Conservation (phyloP, 2,329 filamentous ascomycete genomes). For the Scorias spongiosa region DNA sequence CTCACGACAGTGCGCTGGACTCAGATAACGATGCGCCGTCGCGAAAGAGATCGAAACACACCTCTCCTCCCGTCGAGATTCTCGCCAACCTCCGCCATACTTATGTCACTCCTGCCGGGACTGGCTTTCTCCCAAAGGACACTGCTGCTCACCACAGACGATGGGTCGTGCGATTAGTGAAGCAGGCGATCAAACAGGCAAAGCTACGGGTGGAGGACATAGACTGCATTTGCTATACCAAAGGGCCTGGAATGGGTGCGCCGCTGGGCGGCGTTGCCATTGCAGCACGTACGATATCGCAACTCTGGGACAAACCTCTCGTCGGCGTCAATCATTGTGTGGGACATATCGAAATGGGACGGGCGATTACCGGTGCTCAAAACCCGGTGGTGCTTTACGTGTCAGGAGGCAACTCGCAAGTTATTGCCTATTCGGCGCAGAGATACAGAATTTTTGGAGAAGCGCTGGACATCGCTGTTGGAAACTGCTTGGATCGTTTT, state of each 20-base stretch:
- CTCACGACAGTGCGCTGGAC: slow-evolving; percentile 19
- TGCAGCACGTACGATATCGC: slow-evolving; percentile 62
- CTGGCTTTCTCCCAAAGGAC: slow-evolving; percentile 92
- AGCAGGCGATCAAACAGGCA: slow-evolving; percentile 60
- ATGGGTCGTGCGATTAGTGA: slow-evolving; percentile 71
- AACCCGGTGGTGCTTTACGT: slow-evolving; percentile 96
- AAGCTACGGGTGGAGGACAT: slow-evolving; percentile 48
- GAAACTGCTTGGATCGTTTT: slow-evolving; percentile 93
- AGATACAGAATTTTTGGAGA: slow-evolving; percentile 97
- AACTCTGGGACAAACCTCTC: slow-evolving; percentile 78
- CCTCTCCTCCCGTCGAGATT: slow-evolving; percentile 42
- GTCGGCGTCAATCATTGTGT: slow-evolving; percentile 97
- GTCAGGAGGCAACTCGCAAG: slow-evolving; percentile 89
- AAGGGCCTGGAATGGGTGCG: slow-evolving; percentile 91
- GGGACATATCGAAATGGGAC: slow-evolving; percentile 97
- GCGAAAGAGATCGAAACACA: slow-evolving; percentile 3
- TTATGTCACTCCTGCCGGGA: slow-evolving; percentile 78
- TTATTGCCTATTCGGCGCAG: slow-evolving; percentile 89
- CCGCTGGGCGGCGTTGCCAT: slow-evolving; percentile 77
- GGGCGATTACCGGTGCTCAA: slow-evolving; percentile 73
- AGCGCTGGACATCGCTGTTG: slow-evolving; percentile 91
- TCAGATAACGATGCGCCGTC: slow-evolving; percentile 13
- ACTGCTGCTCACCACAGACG: slow-evolving; percentile 81
- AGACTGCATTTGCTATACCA: slow-evolving; percentile 89
- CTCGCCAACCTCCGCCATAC: slow-evolving; percentile 93